These are phyloP conservation scores for Colletotrichum truncatum DNA, from an alignment of 2,329 filamentous ascomycete species.

Conservation along the genomic window DNA sequence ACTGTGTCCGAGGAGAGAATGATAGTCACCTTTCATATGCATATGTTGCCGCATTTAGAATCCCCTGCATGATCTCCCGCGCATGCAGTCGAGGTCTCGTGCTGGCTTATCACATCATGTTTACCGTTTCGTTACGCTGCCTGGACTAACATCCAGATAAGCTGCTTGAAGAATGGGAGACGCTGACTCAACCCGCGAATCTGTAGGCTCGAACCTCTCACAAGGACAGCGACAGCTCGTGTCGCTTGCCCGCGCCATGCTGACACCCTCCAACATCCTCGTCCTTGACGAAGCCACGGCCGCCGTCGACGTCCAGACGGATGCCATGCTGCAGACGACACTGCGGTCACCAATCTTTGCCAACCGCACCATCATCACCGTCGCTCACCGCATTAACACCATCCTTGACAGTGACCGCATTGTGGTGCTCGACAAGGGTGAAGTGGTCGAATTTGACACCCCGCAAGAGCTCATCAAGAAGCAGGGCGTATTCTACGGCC, in stretches of 20 bases:
- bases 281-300: constrained; percentile 97
- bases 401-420: constrained; percentile 91
- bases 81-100: constrained; percentile 44
- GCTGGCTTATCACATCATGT: constrained; percentile 33
- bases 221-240: constrained; percentile 95
- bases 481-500: constrained; percentile 84
- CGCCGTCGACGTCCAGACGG: constrained; percentile 73
- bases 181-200: constrained; percentile 32
- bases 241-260: constrained; percentile 89
- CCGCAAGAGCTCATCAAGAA: constrained; percentile 80
- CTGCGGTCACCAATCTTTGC: constrained; percentile 76
- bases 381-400: constrained; percentile 97
- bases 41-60: constrained; percentile 32
- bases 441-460: constrained; percentile 92
- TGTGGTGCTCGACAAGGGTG: constrained; percentile 90
- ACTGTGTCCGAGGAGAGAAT: neutral
- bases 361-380: constrained; percentile 96
- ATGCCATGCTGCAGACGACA: constrained; percentile 72
- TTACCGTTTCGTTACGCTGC: neutral
- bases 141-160: constrained; percentile 2
- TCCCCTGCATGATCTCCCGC: constrained; percentile 45
- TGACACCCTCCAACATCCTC: constrained; percentile 96
- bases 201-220: constrained; percentile 87
- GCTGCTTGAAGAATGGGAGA: constrained; percentile 27
- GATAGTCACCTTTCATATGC: constrained; percentile 22